Evolutionary conservation across 2,329 filamentous ascomycete species (phyloP).

Genomic region (Nothophoma quercina): DNA sequence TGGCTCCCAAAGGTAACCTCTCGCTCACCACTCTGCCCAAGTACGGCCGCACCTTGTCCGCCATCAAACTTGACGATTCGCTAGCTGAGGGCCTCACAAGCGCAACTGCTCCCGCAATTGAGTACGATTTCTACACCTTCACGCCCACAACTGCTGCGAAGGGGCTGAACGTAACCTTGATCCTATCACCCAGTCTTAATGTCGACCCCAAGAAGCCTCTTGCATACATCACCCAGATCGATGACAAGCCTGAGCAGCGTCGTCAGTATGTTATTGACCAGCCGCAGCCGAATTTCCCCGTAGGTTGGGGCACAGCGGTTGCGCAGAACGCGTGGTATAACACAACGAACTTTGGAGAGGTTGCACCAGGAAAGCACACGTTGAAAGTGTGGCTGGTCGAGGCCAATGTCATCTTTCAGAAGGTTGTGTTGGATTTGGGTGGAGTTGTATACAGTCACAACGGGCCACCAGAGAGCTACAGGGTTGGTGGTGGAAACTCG

Average conservation of each 20-base stretch:
- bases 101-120: constrained; percentile 40
- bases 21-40: constrained; percentile 41
- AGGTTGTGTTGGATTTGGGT: constrained; percentile 47
- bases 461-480: constrained; percentile 50
- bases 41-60: constrained; percentile 49
- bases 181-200: constrained; percentile 58
- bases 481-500: constrained; percentile 27
- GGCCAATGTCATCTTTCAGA: constrained; percentile 52
- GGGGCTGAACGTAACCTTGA: constrained; percentile 49
- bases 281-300: constrained; percentile 53
- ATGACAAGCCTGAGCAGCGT: constrained; percentile 50
- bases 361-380: constrained; percentile 50
- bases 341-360: constrained; percentile 48
- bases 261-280: constrained; percentile 55
- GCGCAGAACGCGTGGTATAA: constrained; percentile 61
- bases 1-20: constrained; percentile 35
- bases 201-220: constrained; percentile 59
- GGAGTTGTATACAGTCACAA: constrained; percentile 45
- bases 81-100: constrained; percentile 39
- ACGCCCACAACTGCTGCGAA: constrained; percentile 41
- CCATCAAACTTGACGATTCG: constrained; percentile 39
- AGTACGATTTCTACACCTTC: constrained; percentile 50
- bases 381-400: constrained; percentile 57
- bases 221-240: constrained; percentile 59
- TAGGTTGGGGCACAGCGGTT: constrained; percentile 59